Conservation (phyloP, 768 basidiomycete genomes). For the Leccinum imitatum region DNA sequence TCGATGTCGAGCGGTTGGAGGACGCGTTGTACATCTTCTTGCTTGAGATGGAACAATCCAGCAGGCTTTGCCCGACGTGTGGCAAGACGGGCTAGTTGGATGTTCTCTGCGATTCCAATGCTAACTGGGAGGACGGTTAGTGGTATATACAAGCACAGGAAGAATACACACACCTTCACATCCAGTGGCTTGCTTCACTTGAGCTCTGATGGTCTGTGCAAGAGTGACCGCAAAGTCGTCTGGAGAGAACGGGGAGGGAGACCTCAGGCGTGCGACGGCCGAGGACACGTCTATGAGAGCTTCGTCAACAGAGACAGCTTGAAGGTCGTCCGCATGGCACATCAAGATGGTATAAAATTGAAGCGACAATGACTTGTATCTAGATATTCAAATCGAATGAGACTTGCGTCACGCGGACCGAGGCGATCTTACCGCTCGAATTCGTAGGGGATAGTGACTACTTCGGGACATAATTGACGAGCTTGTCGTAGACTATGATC, state of each 20-base stretch:
- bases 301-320: conserved; percentile 97
- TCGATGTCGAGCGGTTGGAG: conserved; percentile 71
- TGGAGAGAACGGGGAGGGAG: conserved; percentile 23
- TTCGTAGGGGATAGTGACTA: conserved; percentile 88
- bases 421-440: conserved; percentile 64
- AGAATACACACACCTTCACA: conserved; percentile 64
- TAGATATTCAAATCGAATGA: conserved; percentile 30
- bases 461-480: conserved; percentile 66
- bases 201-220: conserved; percentile 76
- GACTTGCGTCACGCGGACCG: not conserved
- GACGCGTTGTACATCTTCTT: conserved; percentile 49
- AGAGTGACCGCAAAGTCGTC: conserved; percentile 70
- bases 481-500: conserved; percentile 71
- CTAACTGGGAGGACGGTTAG: conserved; percentile 55
- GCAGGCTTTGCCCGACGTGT: conserved; percentile 92
- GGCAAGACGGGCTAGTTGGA: conserved; percentile 89
- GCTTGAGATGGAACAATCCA: conserved; percentile 72
- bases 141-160: not conserved
- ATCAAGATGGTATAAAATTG: conserved; percentile 93
- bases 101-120: conserved; percentile 90
- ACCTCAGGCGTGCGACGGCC: conserved; percentile 42
- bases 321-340: conserved; percentile 84
- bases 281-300: conserved; percentile 87
- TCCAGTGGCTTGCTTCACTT: conserved; percentile 74
- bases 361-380: conserved; percentile 82